phyloP scores from a whole-genome alignment of 331 rosid species.

The Rhamnella rubrinervis region DNA sequence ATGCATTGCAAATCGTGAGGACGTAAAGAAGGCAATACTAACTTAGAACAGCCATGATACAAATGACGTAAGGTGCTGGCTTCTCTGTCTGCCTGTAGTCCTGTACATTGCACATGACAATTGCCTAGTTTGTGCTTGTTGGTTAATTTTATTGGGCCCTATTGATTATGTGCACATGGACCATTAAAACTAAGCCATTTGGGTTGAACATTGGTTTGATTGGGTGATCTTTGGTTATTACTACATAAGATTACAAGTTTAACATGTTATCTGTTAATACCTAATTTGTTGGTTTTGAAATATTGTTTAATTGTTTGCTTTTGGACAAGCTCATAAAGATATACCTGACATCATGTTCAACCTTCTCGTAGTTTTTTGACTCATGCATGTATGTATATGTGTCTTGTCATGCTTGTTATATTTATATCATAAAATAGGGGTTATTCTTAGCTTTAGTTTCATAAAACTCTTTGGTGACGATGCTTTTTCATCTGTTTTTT shows the following conservation, averaged over 20 bases:
- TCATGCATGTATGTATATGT: background rate
- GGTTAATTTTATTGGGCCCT: background rate
- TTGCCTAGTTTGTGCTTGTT: background rate
- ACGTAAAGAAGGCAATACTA: background rate
- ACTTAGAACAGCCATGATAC: background rate
- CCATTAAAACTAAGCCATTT: conserved; percentile 1
- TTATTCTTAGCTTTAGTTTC: background rate
- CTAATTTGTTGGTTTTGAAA: background rate
- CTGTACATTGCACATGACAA: background rate
- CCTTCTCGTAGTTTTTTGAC: background rate
- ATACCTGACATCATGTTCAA: conserved; percentile 11
- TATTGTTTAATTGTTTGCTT: conserved; percentile 13
- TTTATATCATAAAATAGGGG: background rate
- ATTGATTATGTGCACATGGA: background rate
- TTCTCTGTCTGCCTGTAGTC: background rate
- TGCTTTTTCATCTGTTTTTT: conserved; percentile 23
- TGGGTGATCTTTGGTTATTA: conserved; percentile 19
- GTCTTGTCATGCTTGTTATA: background rate
- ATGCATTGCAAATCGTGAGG: background rate
- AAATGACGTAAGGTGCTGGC: background rate
- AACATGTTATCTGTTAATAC: background rate
- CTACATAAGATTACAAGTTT: background rate
- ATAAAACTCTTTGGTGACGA: conserved; percentile 11
- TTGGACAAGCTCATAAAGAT: background rate
- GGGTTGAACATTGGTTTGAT: conserved; percentile 21